Percentiles rank a stretch among this genome's conserved stretches.
phyloP scores from a whole-genome alignment of 192 early-diverging fungal species.

The Coemansia sp. region DNA sequence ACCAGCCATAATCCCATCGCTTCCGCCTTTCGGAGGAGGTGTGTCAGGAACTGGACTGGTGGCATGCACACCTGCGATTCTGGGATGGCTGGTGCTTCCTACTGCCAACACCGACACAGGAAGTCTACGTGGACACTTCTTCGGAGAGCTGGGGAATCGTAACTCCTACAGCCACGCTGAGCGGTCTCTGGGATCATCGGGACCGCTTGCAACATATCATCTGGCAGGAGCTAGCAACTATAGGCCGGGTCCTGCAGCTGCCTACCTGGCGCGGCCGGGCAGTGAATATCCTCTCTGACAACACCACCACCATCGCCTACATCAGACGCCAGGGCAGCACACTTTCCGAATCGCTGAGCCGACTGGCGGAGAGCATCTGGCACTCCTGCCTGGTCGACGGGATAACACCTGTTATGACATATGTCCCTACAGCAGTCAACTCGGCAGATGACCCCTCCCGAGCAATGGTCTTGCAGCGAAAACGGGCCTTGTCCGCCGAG shows the following conservation, averaged over 20 bases:
- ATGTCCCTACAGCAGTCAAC: not conserved
- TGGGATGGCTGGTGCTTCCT: too few relatives aligned
- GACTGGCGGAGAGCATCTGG: too few relatives aligned
- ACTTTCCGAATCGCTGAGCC: not conserved
- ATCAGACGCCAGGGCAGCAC: not conserved
- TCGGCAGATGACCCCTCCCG: not conserved
- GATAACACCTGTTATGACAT: not conserved
- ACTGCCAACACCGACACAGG: too few relatives aligned
- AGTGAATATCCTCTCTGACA: not conserved
- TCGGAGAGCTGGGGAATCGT: not conserved
- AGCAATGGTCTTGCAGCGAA: not conserved
- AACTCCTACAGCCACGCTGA: too few relatives aligned
- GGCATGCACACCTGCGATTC: too few relatives aligned
- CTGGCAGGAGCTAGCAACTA: not conserved
- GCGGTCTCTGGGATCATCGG: not conserved
- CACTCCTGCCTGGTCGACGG: not conserved
- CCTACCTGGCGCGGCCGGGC: not conserved
- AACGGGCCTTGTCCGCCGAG: not conserved
- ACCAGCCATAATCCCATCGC: too few relatives aligned
- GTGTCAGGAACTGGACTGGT: too few relatives aligned
- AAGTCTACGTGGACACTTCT: too few relatives aligned
- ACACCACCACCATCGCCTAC: not conserved
- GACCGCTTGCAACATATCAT: not conserved
- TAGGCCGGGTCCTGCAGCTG: too few relatives aligned
- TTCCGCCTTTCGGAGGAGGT: too few relatives aligned